A percentile compares a stretch with the other conserved stretches of the same genome.
phyloP scores from a whole-genome alignment of 1,139 yeast genomes.

The Candida glucosophila region DNA sequence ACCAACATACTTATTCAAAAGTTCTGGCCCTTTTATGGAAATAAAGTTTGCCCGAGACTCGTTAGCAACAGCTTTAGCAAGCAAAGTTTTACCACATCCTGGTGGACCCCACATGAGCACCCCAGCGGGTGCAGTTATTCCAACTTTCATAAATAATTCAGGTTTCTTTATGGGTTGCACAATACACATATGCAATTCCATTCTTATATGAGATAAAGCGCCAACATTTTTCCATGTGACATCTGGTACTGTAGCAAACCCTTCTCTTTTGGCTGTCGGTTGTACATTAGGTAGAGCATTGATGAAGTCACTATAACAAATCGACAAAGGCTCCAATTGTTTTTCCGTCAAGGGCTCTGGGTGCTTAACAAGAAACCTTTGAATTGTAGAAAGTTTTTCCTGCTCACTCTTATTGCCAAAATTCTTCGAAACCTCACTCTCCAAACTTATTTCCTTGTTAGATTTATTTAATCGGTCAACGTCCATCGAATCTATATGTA shows the following conservation, averaged over 20 bases:
- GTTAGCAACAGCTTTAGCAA: conserved; percentile 96
- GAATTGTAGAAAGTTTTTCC: conserved; percentile 55
- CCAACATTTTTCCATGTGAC: conserved; percentile 96
- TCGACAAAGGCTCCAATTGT: conserved; percentile 67
- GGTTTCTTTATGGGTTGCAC: conserved; percentile 96
- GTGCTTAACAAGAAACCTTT: conserved; percentile 60
- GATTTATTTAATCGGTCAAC: conserved; percentile 25
- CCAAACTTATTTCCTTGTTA: no score
- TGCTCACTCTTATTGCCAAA: conserved; percentile 26
- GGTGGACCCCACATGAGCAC: conserved; percentile 99
- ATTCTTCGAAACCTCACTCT: conserved; percentile 8
- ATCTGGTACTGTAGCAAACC: conserved; percentile 97
- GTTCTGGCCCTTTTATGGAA: conserved; percentile 91
- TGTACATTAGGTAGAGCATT: conserved; percentile 87
- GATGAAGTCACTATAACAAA: conserved; percentile 71
- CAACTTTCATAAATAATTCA: conserved; percentile 80
- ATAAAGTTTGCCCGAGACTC: conserved; percentile 94
- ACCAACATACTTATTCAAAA: conserved; percentile 90
- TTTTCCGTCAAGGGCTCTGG: conserved; percentile 72
- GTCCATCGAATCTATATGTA: conserved; percentile 35
- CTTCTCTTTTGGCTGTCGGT: conserved; percentile 97
- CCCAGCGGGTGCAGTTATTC: conserved; percentile 95
- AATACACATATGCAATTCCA: conserved; percentile 93
- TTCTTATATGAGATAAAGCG: conserved; percentile 69
- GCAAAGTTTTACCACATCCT: conserved; percentile 93